These are phyloP conservation scores for Vitis rupestris DNA, from an alignment of 164 flowering plant genomes.

Conservation along the genomic window DNA sequence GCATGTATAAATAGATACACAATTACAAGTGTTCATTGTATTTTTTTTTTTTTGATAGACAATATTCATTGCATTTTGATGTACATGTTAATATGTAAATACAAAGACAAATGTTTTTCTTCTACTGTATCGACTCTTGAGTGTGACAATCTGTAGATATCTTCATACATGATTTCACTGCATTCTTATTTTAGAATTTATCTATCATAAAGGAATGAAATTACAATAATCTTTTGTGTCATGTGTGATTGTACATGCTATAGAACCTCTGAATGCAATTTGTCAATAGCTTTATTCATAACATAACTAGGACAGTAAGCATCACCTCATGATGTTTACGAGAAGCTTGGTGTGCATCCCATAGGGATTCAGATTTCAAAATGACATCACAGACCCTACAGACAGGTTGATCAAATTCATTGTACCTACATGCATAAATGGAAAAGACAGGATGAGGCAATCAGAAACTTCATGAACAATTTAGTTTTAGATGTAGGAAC, in stretches of 20 bases:
- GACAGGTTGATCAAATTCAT: slow-evolving; percentile 80
- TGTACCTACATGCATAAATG: slow-evolving; percentile 53
- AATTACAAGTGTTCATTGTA: too few relatives aligned
- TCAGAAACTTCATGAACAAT: not conserved
- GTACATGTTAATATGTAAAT: too few relatives aligned
- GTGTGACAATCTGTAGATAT: not conserved
- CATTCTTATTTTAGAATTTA: too few relatives aligned
- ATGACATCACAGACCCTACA: slow-evolving; percentile 76
- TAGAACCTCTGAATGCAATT: too few relatives aligned
- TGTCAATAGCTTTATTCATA: too few relatives aligned
- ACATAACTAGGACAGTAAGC: not conserved
- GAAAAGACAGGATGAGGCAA: not conserved
- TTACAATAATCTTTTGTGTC: too few relatives aligned
- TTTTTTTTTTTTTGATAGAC: too few relatives aligned
- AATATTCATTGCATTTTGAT: too few relatives aligned
- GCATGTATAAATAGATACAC: too few relatives aligned
- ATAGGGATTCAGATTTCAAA: slow-evolving; percentile 71
- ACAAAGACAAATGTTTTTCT: not conserved
- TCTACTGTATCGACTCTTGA: not conserved
- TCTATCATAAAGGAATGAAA: too few relatives aligned
- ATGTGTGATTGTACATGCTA: not conserved
- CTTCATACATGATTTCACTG: not conserved
- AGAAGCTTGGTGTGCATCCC: slow-evolving; percentile 88
- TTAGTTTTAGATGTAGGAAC: too few relatives aligned
- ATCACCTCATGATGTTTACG: slow-evolving; percentile 85